Base-by-base conservation (phyloP, 1,139 yeast genomes). In the Kodamaea arcana region DNA sequence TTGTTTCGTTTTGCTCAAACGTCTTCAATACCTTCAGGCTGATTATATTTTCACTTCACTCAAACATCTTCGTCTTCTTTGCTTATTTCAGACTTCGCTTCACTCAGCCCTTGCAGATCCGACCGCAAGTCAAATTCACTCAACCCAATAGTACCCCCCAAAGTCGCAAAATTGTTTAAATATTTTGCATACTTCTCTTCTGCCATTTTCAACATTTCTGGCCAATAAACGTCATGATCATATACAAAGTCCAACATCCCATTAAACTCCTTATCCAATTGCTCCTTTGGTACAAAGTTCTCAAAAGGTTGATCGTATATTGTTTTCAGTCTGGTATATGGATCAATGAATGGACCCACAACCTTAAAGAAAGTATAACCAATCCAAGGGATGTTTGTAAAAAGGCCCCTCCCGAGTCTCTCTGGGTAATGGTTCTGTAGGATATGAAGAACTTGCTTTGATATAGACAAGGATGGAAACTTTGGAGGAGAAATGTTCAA, bases 361-460 rank as follows among this genome's bases (percentile, higher is more conserved):
- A 70, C 52, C 47, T 69, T 70, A 35, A 70, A 59, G 40, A 69
- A 70, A 1, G 73, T 65, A 60, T 69, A 66, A 2, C 74, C 75
- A 24, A 69, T 58, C 64, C 71, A 67, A 2, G 75, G 75, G 29
- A 69, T 68, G 45, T 70, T 70, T 24, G 72, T 66, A 40, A 70
- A 64, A 25, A 69, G 55, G 1, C 74, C 75, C 31, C 65, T 59
- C 25, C 76, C 76, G 41, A 70, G 59, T 44, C 76, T 55, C 43
- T 70, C 68, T 7, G 74, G 72, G 22, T 92, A 92, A 57, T 92
- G 97, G 23, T 92, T 87, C 62, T 92, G 97, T 48, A 90, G 68
- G 48, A 88, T 86, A 53, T 80, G 83, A 41, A 90, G 65, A 22
- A 88, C 95, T 55, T 86, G 92, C 42, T 85, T 79, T 15, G 56